phyloP scores from a whole-genome alignment of 225 moss, liverwort and hornwort species.

The Bryoerythrophyllum caledonicum region DNA sequence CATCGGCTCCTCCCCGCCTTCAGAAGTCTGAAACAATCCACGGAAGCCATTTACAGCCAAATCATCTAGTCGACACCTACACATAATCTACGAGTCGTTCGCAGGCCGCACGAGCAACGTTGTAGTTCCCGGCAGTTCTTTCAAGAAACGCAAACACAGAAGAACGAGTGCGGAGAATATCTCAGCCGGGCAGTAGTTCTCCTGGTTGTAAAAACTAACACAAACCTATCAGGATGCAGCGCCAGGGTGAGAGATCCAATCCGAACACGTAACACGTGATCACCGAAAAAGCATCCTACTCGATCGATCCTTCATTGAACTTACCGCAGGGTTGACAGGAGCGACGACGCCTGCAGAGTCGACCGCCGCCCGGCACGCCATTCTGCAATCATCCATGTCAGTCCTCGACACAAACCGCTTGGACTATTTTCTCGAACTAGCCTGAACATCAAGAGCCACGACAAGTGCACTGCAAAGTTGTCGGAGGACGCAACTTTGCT shows the following conservation, averaged over 20 bases:
- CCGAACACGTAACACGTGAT: background rate
- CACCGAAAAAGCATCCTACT: background rate
- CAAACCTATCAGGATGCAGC: background rate
- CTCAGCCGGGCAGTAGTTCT: background rate
- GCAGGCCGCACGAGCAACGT: background rate
- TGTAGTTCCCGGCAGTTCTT: background rate
- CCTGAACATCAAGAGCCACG: background rate
- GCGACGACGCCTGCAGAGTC: conserved; percentile 36
- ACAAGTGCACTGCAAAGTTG: background rate
- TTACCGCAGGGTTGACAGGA: conserved; percentile 26
- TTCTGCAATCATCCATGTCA: conserved; percentile 28
- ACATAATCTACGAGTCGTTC: background rate
- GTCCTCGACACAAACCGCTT: background rate
- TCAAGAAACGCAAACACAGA: background rate
- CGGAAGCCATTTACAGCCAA: background rate
- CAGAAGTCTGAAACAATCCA: conserved; percentile 24
- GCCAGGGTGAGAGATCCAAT: background rate
- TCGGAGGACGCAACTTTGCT: background rate
- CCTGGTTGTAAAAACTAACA: background rate
- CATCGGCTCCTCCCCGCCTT: conserved; percentile 45
- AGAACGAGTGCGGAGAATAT: background rate
- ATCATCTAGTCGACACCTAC: background rate
- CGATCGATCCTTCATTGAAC: background rate
- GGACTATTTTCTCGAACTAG: background rate
- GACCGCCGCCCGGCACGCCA: conserved; percentile 18